Conservation (phyloP, 495 filamentous ascomycete species). For the Aspergillus baeticus region DNA sequence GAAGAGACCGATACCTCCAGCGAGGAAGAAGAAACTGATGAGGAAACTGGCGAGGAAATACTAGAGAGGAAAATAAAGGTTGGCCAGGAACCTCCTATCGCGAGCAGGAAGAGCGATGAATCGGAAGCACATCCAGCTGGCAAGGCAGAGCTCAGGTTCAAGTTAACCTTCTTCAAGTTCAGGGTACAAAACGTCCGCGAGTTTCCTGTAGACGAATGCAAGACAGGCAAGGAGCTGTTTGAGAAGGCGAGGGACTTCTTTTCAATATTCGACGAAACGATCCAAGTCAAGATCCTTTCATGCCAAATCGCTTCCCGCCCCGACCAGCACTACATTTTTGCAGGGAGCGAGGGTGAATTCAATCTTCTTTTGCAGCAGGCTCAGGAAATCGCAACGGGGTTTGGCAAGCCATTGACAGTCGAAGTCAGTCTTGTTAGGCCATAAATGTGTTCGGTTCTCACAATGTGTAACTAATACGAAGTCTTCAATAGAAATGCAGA, state of each 20-base stretch:
- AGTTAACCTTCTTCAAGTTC: constrained; percentile 11
- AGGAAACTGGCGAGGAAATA: not conserved
- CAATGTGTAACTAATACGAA: not conserved
- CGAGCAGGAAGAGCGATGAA: not conserved
- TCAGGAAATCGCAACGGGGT: not conserved
- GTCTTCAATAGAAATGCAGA: not conserved
- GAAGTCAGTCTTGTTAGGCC: constrained; percentile 6
- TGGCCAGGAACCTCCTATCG: not conserved
- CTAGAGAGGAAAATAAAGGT: not conserved
- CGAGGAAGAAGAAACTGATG: not conserved
- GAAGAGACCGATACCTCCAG: not conserved
- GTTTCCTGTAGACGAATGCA: constrained; percentile 18
- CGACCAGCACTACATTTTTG: constrained; percentile 14
- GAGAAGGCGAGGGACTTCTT: constrained; percentile 24
- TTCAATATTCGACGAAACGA: constrained; percentile 1
- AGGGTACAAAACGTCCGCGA: constrained; percentile 4
- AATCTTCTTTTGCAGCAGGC: constrained; percentile 21
- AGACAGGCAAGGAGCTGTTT: constrained; percentile 17
- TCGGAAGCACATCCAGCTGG: not conserved
- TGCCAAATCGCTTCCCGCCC: constrained; percentile 22
- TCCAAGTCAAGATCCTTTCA: constrained; percentile 9
- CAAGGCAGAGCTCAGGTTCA: constrained; percentile 7
- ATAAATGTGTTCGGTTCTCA: not conserved
- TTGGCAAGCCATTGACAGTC: constrained; percentile 3
- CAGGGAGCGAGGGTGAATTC: constrained; percentile 25